A percentile compares a stretch with the other conserved stretches of the same genome.
These are phyloP conservation scores for Arachnomyces sp. DNA, from an alignment of 2,329 filamentous ascomycete species.

Conservation along the genomic window DNA sequence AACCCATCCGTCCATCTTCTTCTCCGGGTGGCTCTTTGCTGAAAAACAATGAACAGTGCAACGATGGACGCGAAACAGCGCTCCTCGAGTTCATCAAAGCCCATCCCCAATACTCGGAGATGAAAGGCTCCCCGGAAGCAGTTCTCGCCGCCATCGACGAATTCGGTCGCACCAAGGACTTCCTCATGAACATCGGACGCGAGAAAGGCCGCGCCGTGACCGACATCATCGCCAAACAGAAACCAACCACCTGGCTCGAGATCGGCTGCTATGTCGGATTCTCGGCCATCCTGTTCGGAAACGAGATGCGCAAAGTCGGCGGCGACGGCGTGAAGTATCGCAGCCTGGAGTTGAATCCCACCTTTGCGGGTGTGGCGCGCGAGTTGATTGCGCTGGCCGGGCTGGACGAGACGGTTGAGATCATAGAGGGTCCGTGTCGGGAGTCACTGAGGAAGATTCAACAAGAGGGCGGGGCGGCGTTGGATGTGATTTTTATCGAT, in stretches of 20 bases:
- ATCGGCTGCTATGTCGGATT: constrained; percentile 70
- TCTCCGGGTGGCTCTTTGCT: no score
- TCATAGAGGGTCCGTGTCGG: constrained; percentile 18
- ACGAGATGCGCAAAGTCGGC: constrained; percentile 51
- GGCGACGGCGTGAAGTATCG: no score
- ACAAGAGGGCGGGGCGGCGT: constrained; percentile 11
- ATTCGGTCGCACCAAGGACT: constrained; percentile 56
- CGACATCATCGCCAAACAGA: constrained; percentile 55
- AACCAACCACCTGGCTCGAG: constrained; percentile 61
- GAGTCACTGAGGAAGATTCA: constrained; percentile 17
- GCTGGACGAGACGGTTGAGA: constrained; percentile 18
- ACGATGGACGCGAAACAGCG: constrained; percentile 65
- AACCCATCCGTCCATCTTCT: no score
- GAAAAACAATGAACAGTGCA: constrained; percentile 47
- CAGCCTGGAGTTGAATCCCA: constrained; percentile 61
- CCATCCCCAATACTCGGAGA: constrained; percentile 49
- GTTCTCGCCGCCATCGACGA: constrained; percentile 63
- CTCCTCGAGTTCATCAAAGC: constrained; percentile 59
- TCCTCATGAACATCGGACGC: constrained; percentile 69
- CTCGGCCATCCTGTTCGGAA: constrained; percentile 62
- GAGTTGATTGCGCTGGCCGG: constrained; percentile 24
- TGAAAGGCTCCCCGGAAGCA: constrained; percentile 53
- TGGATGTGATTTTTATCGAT: constrained; percentile 24
- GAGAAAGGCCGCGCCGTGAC: constrained; percentile 63
- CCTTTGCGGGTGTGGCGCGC: constrained; percentile 36